Evolutionary conservation across 129 eudicot species (phyloP).

Genomic region (Pulicaria dysenterica): DNA sequence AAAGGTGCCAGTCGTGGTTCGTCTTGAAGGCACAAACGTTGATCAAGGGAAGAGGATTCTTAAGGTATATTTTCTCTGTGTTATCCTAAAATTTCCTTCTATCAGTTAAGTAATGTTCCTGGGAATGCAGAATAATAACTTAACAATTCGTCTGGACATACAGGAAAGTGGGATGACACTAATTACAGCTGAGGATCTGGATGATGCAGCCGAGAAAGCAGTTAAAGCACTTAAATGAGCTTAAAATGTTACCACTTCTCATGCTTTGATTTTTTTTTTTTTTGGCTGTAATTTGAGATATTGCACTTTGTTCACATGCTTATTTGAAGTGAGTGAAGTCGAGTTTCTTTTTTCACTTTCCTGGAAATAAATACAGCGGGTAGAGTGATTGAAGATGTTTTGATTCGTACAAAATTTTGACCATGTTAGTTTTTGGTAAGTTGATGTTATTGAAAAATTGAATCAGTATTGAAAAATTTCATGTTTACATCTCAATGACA

Average conservation of each 20-base stretch:
- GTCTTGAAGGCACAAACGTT: constrained; percentile 96
- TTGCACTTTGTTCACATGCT: background rate
- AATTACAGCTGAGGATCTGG: constrained; percentile 94
- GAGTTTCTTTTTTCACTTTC: constrained; percentile 11
- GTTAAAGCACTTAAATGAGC: constrained; percentile 60
- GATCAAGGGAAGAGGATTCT: constrained; percentile 95
- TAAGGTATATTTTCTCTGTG: constrained; percentile 45
- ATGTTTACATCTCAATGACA: too few species aligned
- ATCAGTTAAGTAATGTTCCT: background rate
- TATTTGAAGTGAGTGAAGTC: constrained; percentile 19
- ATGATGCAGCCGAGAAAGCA: constrained; percentile 96
- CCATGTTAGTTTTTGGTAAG: background rate
- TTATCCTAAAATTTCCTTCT: background rate
- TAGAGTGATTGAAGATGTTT: background rate
- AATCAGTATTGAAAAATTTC: too few species aligned
- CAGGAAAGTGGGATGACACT: constrained; percentile 93
- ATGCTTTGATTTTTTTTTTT: constrained; percentile 12
- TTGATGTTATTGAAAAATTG: background rate
- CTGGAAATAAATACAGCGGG: constrained; percentile 22
- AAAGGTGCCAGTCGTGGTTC: constrained; percentile 93
- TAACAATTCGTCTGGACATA: constrained; percentile 3
- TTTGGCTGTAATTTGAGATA: constrained; percentile 11
- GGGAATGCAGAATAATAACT: background rate
- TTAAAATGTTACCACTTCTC: background rate
- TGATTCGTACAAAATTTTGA: constrained; percentile 6